Evolutionary conservation across 2,329 filamentous ascomycete species (phyloP).

Genomic region (Aspergillus awamori): DNA sequence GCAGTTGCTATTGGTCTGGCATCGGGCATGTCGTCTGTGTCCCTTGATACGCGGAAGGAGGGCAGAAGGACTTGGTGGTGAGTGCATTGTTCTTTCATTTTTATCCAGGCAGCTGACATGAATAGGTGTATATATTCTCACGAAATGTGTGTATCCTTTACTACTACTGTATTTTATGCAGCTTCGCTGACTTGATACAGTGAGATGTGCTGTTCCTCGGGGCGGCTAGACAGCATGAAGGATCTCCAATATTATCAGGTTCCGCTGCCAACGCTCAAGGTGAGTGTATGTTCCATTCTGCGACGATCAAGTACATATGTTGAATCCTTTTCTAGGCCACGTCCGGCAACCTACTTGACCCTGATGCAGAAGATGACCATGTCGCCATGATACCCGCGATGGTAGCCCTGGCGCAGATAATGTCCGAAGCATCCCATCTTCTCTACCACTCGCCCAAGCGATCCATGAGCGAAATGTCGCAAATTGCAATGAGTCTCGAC

Average conservation of each 20-base stretch:
- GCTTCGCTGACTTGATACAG: conserved; percentile 13
- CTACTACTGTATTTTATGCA: not conserved
- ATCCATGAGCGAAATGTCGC: conserved; percentile 25
- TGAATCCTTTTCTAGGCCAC: conserved; percentile 5
- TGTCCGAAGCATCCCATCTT: conserved; percentile 32
- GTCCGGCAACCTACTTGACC: conserved; percentile 12
- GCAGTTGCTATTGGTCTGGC: conserved; percentile 39
- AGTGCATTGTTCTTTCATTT: not conserved
- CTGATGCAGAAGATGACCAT: conserved; percentile 27
- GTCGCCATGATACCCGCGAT: conserved; percentile 31
- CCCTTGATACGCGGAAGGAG: conserved; percentile 21
- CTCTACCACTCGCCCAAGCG: conserved; percentile 28
- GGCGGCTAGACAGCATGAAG: conserved; percentile 33
- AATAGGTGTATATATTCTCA: conserved; percentile 26
- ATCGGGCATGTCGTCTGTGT: conserved; percentile 27
- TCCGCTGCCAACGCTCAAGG: conserved; percentile 24
- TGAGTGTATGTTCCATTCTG: not conserved
- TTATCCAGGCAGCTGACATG: not conserved
- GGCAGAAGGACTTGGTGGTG: conserved; percentile 32
- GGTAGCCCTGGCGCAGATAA: conserved; percentile 30
- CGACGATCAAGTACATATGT: not conserved
- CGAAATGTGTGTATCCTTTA: conserved; percentile 19
- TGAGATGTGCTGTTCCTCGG: conserved; percentile 36
- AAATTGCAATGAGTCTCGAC: conserved; percentile 26
- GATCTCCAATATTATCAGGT: conserved; percentile 31